Conservation (phyloP, 129 eudicot genomes). For the Flaveria robusta region DNA sequence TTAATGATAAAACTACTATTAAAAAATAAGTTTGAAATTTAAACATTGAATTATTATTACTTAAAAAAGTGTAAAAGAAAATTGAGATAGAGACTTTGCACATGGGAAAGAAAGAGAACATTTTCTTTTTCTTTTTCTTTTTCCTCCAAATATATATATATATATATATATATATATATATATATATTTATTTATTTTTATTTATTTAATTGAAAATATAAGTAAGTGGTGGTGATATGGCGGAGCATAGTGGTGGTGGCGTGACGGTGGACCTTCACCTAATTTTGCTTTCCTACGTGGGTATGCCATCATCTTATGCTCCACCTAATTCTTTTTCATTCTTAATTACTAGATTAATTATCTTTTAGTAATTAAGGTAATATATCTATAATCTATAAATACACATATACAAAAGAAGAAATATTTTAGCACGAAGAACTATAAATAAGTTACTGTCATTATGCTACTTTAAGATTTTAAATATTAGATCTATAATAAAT, state of each 20-base stretch:
- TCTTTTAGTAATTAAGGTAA: not conserved
- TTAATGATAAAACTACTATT: not conserved
- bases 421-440: not conserved
- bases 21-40: not conserved
- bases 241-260: slow-evolving; percentile 5
- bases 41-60: not conserved
- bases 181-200: too few species aligned
- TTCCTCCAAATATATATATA: too few species aligned
- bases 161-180: too few species aligned
- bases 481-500: not conserved
- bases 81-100: slow-evolving; percentile 18
- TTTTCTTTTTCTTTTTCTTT: not conserved
- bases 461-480: too few species aligned
- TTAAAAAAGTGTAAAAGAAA: not conserved
- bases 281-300: slow-evolving; percentile 38
- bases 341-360: not conserved
- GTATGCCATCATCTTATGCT: slow-evolving; percentile 31
- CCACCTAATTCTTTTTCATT: not conserved
- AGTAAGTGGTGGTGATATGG: slow-evolving; percentile 23
- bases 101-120: slow-evolving; percentile 7
- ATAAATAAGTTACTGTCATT: not conserved
- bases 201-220: not conserved
- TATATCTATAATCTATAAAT: not conserved
- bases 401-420: not conserved
- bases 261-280: slow-evolving; percentile 30